Base-by-base conservation (phyloP, 768 basidiomycete genomes). In the Clavulina sp. region DNA sequence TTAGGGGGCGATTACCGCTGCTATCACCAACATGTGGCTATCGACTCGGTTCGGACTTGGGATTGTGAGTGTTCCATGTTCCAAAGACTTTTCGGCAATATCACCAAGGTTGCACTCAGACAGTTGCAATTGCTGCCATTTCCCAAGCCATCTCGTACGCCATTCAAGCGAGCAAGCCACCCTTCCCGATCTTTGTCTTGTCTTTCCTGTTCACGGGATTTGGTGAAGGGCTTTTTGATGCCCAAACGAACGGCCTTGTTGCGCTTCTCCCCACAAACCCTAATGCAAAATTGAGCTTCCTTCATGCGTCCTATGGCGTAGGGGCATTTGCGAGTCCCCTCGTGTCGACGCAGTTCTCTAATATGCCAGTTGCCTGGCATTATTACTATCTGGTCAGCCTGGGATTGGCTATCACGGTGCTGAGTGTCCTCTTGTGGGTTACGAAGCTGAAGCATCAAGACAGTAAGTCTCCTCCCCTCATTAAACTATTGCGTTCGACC, bases 281-380 rank as follows among this genome's bases (percentile, higher is more conserved):
- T 7, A 61, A 63, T 36, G 52, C 62, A 19, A 71, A 71, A 31
- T 69, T 71, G 67, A 65, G 66, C 2, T 40, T 69, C 3, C 51
- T 70, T 9, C 71, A 72, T 23, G 68, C 69, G n/a, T 62, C 64
- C 41, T 66, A 66, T 50, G 67, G 65, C 23, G 48, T 63, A n/a
- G 68, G 67, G 13, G 68, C 67, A 0, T 61, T 68, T 30, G 55
- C 61, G 31, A 60, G 85, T 0, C 88, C 89, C 2, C 70, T 92
- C 16, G 76, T 81, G 0, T 73, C 87, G 0, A 92, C 89, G 0
- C 82, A 87, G 52, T 91, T 92, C 57, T 70, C 83, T 0, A 74
- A 76, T 51, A 58, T 75, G 23, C 62, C 57, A 0, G n/a, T n/a
- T n/a, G 70, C 66, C 31, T 89, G 86, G 87, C 82, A 78, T 0